Conservation (phyloP, 1,284 basidiomycete genomes). For the Leccinum huronense region DNA sequence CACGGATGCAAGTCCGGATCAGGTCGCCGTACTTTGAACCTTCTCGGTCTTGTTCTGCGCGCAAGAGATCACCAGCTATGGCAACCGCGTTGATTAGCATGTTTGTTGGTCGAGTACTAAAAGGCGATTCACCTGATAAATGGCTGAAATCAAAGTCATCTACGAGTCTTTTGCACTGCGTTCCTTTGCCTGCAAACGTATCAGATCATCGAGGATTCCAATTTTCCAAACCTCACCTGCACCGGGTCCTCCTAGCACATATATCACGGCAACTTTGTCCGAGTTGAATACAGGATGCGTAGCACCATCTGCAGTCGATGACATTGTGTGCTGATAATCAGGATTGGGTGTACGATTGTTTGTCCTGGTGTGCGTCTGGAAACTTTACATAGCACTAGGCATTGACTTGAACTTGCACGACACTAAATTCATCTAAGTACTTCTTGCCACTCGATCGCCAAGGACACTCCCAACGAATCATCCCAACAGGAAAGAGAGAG, state of each 20-base stretch:
- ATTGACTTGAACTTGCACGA: too few species aligned
- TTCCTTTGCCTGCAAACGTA: constrained; percentile 81
- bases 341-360: background rate
- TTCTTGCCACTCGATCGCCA: constrained; percentile 25
- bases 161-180: constrained; percentile 90
- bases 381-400: background rate
- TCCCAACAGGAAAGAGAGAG: background rate
- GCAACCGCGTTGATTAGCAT: constrained; percentile 8
- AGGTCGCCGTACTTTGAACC: constrained; percentile 85
- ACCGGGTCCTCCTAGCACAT: constrained; percentile 96
- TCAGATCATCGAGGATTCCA: constrained; percentile 12
- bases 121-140: constrained; percentile 70
- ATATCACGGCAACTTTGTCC: constrained; percentile 84
- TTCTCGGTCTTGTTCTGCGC: constrained; percentile 88
- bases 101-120: constrained; percentile 1
- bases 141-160: constrained; percentile 89
- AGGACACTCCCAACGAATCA: constrained; percentile 5
- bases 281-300: constrained; percentile 62
- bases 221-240: constrained; percentile 57
- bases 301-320: constrained; percentile 10
- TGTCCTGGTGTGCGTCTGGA: constrained; percentile 10
- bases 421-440: background rate
- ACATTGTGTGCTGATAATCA: constrained; percentile 19
- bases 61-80: constrained; percentile 92
- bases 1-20: constrained; percentile 88